A percentile compares a stretch with the other conserved stretches of the same genome.
Conservation (phyloP, 371 early-diverging fungal genomes). For the Rhizopus microsporus region DNA sequence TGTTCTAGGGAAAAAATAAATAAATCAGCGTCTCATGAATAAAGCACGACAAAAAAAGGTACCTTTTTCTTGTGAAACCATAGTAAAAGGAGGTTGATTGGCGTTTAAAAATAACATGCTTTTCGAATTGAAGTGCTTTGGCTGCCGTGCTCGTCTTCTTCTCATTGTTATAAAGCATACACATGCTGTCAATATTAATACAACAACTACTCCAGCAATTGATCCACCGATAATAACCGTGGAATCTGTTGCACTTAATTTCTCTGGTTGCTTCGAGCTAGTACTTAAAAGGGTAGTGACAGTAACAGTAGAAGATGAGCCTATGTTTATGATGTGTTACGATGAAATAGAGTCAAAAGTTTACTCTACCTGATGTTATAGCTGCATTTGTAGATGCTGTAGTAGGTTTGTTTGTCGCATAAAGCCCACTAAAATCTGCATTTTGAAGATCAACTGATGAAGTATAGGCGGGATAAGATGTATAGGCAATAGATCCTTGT, state of each 20-base stretch:
- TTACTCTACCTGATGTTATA: neutral
- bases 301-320: neutral
- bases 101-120: neutral
- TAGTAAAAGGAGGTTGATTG: neutral
- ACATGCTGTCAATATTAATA: neutral
- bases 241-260: constrained; percentile 7
- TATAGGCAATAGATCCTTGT: neutral
- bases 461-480: neutral
- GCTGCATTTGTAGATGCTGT: neutral
- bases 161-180: neutral
- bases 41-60: neutral
- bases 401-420: neutral
- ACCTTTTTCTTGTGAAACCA: constrained; percentile 3
- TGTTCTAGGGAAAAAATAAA: neutral
- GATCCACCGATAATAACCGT: constrained; percentile 17
- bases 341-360: neutral
- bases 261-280: neutral
- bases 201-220: constrained; percentile 3
- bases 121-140: neutral
- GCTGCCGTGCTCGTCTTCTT: constrained; percentile 1
- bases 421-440: constrained; percentile 2
- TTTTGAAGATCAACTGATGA: constrained; percentile 1
- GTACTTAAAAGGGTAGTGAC: neutral
- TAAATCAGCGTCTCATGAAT: neutral
- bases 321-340: neutral